Percentiles rank a stretch among this genome's conserved stretches.
Conservation (phyloP, 352 stramenopile species). For the Pythium pyrilobum region DNA sequence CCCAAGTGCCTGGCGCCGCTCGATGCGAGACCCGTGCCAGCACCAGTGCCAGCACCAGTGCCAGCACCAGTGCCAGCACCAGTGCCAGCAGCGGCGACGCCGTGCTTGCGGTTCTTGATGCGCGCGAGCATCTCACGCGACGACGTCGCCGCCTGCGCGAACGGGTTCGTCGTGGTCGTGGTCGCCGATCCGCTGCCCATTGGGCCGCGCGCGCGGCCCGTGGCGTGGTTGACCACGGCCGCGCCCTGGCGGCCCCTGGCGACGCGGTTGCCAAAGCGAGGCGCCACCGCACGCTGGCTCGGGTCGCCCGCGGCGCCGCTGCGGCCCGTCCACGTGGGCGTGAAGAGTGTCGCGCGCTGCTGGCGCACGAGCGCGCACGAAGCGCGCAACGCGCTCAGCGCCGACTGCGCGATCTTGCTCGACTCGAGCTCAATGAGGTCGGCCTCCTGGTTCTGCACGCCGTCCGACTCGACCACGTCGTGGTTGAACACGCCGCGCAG, state of each 20-base stretch:
- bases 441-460: slow-evolving; percentile 84
- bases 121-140: slow-evolving; percentile 67
- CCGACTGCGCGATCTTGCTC: slow-evolving; percentile 84
- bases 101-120: slow-evolving; percentile 46
- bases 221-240: slow-evolving; percentile 1
- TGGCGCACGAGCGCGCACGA: slow-evolving; percentile 73
- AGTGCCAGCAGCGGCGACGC: slow-evolving; percentile 13
- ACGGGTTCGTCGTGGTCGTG: slow-evolving; percentile 19
- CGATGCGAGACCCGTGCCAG: neutral
- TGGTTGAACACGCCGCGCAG: slow-evolving; percentile 96
- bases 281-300: slow-evolving; percentile 24
- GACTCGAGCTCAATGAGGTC: slow-evolving; percentile 91
- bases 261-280: slow-evolving; percentile 39
- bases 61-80: neutral
- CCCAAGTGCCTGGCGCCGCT: neutral
- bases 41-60: neutral
- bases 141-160: slow-evolving; percentile 30
- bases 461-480: slow-evolving; percentile 88
- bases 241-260: slow-evolving; percentile 20
- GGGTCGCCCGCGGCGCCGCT: slow-evolving; percentile 67
- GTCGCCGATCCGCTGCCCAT: neutral
- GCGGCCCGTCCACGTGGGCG: slow-evolving; percentile 73
- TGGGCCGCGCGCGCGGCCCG: no score
- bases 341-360: slow-evolving; percentile 56
- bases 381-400: slow-evolving; percentile 68